Evolutionary conservation across 1,284 basidiomycete species (phyloP).

Genomic region (Phellinidium pouzarii): DNA sequence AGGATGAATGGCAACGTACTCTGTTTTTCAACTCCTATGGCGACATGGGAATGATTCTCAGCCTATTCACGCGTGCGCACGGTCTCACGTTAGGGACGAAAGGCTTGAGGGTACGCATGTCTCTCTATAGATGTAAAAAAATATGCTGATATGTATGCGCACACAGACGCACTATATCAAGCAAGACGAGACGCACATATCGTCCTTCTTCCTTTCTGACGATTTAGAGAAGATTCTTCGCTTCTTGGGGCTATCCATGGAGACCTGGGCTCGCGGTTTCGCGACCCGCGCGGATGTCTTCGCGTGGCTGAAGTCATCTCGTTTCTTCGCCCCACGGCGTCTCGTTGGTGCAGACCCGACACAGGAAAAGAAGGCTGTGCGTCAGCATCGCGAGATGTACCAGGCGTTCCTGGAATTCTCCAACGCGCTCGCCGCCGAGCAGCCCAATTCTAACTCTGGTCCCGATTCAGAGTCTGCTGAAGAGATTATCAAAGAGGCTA

Average conservation of each 20-base stretch:
- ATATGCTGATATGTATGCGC: slow-evolving; percentile 10
- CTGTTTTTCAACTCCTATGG: slow-evolving; percentile 57
- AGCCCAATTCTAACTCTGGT: too few species aligned
- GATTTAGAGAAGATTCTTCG: slow-evolving; percentile 41
- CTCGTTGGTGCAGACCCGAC: slow-evolving; percentile 26
- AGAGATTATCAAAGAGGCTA: slow-evolving; percentile 6
- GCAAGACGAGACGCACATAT: slow-evolving; percentile 15
- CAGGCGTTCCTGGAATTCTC: slow-evolving; percentile 48
- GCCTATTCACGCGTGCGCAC: slow-evolving; percentile 42
- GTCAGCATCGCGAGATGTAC: slow-evolving; percentile 49
- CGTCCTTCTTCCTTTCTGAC: slow-evolving; percentile 27
- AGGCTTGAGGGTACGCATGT: slow-evolving; percentile 51
- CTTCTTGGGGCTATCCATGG: slow-evolving; percentile 52
- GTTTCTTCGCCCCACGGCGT: slow-evolving; percentile 40
- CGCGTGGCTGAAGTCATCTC: slow-evolving; percentile 47
- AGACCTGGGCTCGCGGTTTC: slow-evolving; percentile 47
- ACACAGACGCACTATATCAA: slow-evolving; percentile 21
- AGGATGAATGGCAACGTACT: slow-evolving; percentile 41
- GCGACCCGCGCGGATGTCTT: slow-evolving; percentile 45
- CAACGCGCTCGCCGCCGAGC: slow-evolving; percentile 21
- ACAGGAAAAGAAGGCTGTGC: slow-evolving; percentile 37
- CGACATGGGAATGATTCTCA: slow-evolving; percentile 62
- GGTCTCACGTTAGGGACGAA: slow-evolving; percentile 44
- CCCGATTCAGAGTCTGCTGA: slow-evolving; percentile 4
- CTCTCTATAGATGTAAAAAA: background rate